These are phyloP conservation scores for Melastoma malabathricum DNA, from an alignment of 345 rosid genomes.

Conservation along the genomic window DNA sequence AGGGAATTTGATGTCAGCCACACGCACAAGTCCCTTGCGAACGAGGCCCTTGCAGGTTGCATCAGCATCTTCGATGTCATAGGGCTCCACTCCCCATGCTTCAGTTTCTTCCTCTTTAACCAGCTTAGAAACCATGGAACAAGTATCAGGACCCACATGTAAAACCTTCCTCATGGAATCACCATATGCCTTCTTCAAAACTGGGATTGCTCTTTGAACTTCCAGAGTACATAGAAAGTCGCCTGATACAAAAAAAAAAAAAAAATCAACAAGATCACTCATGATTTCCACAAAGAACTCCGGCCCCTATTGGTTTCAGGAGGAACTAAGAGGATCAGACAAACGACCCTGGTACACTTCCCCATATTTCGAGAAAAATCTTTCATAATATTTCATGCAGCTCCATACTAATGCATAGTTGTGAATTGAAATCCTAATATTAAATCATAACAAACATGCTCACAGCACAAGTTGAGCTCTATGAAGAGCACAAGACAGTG, in stretches of 20 bases:
- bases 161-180: conserved; percentile 85
- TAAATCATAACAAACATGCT: no score
- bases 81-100: conserved; percentile 98
- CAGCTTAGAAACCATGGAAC: conserved; percentile 70
- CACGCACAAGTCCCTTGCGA: conserved; percentile 78
- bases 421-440: no score
- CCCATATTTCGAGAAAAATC: no score
- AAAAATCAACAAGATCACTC: no score
- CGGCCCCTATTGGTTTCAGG: no score
- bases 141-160: conserved; percentile 93
- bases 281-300: no score
- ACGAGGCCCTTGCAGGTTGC: conserved; percentile 67
- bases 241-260: conserved; percentile 24
- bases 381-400: no score
- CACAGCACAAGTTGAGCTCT: no score
- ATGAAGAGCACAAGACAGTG: no score
- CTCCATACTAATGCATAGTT: no score
- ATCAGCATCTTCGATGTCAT: conserved; percentile 90
- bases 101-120: conserved; percentile 84
- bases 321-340: no score
- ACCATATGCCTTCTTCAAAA: conserved; percentile 76
- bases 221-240: conserved; percentile 71
- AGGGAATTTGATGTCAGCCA: conserved; percentile 87
- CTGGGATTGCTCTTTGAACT: conserved; percentile 70
- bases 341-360: no score